Percentiles rank a stretch among this genome's conserved stretches.
phyloP scores from a whole-genome alignment of 805 yeast species.

The Myxozyma geophila region DNA sequence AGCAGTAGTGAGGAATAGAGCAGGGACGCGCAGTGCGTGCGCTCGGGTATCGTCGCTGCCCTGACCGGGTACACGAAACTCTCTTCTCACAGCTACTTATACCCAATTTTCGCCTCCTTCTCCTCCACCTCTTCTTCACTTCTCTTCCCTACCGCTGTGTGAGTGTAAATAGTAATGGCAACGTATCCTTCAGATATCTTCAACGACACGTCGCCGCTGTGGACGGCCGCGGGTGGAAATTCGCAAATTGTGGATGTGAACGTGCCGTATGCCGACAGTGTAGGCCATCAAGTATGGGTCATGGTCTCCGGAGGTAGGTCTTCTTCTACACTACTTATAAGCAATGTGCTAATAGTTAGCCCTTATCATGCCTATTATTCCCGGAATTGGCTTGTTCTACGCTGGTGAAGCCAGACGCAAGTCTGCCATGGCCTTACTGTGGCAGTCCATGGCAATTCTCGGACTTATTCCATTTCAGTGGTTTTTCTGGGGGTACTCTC shows the following conservation, averaged over 20 bases:
- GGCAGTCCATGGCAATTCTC: constrained; percentile 94
- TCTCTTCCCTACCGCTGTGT: not conserved
- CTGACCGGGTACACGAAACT: too few species aligned
- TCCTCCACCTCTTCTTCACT: not conserved
- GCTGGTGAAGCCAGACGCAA: constrained; percentile 93
- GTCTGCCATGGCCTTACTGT: constrained; percentile 86
- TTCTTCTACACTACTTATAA: not conserved
- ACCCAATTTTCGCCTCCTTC: not conserved
- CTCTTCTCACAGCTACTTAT: too few species aligned
- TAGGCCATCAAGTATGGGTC: constrained; percentile 74
- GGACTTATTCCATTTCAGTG: constrained; percentile 88
- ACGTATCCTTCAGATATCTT: constrained; percentile 27
- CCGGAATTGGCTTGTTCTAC: constrained; percentile 91
- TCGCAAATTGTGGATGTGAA: constrained; percentile 68
- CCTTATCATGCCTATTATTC: constrained; percentile 94
- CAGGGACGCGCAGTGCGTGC: too few species aligned
- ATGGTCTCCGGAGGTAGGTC: constrained; percentile 49
- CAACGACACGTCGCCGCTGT: constrained; percentile 25
- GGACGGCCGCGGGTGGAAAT: constrained; percentile 61
- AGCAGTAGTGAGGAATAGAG: too few species aligned
- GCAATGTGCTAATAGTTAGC: constrained; percentile 8
- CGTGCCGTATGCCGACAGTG: constrained; percentile 57
- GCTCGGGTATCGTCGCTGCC: too few species aligned
- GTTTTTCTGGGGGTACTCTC: constrained; percentile 98
- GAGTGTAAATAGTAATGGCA: constrained; percentile 16